Conservation (phyloP, 2,329 filamentous ascomycete species). For the Cryphonectria carpinicola region DNA sequence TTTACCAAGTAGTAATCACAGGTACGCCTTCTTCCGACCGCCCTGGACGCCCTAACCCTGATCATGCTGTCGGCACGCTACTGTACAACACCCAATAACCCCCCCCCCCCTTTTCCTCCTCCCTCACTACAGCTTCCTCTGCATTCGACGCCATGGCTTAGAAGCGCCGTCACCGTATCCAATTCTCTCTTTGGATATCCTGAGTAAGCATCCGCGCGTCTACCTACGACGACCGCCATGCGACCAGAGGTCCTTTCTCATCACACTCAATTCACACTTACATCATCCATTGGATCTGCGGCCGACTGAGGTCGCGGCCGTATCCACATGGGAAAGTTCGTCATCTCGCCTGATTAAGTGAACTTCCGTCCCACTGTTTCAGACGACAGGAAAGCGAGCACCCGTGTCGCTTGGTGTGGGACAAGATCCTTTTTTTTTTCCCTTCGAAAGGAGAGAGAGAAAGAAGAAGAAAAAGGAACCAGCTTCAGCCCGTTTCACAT, state of each 20-base stretch:
- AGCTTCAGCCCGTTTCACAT: slow-evolving; percentile 2
- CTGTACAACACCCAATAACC: not conserved
- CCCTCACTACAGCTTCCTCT: not conserved
- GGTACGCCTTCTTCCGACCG: not conserved
- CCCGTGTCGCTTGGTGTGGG: not conserved
- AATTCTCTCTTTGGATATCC: not conserved
- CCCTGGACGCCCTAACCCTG: not conserved
- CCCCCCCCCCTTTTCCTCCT: no score
- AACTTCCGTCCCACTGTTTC: not conserved
- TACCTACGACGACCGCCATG: not conserved
- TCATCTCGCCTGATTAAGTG: not conserved
- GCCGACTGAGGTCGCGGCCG: slow-evolving; percentile 39
- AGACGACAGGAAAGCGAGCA: not conserved
- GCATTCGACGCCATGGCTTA: not conserved
- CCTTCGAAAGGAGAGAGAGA: no score
- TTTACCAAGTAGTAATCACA: not conserved
- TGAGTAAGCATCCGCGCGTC: not conserved
- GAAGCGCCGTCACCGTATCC: not conserved
- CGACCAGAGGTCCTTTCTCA: slow-evolving; percentile 46
- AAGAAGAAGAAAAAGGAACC: not conserved
- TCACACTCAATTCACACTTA: slow-evolving; percentile 56
- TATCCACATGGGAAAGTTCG: not conserved
- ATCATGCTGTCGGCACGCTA: not conserved
- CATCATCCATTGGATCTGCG: slow-evolving; percentile 68
- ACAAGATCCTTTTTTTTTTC: not conserved